phyloP scores from a whole-genome alignment of 371 early-diverging fungal genomes.

The Syncephalastrum monosporum region DNA sequence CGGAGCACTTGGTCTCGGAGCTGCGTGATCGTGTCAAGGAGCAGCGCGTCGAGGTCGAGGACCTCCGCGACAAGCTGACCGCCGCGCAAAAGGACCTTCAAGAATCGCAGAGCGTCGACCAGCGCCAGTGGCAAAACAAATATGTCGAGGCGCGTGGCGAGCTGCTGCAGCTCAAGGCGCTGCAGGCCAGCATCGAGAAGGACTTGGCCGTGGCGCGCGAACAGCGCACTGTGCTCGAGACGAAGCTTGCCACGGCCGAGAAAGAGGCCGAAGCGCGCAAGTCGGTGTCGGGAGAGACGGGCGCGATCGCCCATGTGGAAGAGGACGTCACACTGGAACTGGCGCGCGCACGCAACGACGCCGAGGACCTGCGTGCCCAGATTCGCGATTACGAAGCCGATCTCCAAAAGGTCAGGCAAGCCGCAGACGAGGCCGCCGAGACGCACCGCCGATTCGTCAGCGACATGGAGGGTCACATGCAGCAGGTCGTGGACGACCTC shows the following conservation, averaged over 20 bases:
- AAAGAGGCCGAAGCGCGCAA: neutral
- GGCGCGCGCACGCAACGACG: neutral
- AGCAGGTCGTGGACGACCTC: slow-evolving; percentile 2
- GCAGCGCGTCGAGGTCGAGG: slow-evolving; percentile 7
- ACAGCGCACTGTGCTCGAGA: slow-evolving; percentile 13
- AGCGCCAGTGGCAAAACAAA: slow-evolving; percentile 18
- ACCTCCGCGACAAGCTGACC: slow-evolving; percentile 9
- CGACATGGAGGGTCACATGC: slow-evolving; percentile 4
- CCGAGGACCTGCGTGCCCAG: slow-evolving; percentile 6
- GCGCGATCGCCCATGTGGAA: slow-evolving; percentile 2
- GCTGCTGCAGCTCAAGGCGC: slow-evolving; percentile 9
- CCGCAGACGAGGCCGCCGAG: neutral
- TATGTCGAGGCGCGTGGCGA: slow-evolving; percentile 10
- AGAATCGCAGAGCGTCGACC: slow-evolving; percentile 10
- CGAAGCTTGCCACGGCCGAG: slow-evolving; percentile 4
- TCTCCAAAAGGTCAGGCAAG: neutral
- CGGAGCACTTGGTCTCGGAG: slow-evolving; percentile 5
- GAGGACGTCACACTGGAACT: slow-evolving; percentile 4
- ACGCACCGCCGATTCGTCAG: neutral
- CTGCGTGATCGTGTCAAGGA: slow-evolving; percentile 9
- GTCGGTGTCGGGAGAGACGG: no score
- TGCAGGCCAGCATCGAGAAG: slow-evolving; percentile 13
- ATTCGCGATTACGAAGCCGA: slow-evolving; percentile 2
- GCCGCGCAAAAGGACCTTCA: slow-evolving; percentile 12
- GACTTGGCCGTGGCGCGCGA: slow-evolving; percentile 16